Base-by-base conservation (phyloP, 768 basidiomycete species). In the Boletus reticulatus region DNA sequence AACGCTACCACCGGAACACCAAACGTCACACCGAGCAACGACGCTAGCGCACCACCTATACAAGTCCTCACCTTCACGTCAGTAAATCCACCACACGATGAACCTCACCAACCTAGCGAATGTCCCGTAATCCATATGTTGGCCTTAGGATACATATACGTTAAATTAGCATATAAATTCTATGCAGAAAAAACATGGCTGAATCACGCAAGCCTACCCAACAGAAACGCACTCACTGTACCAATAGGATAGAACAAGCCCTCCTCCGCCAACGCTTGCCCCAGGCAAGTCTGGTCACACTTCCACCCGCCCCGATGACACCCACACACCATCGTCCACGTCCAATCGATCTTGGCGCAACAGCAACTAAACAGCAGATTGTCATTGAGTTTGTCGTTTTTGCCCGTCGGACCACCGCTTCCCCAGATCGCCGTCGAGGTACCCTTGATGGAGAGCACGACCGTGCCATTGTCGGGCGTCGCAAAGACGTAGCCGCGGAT, bases 131-230 rank as follows among this genome's bases (percentile, higher is more conserved):
- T 73, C 95, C 95, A 98, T 52, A 98, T 91, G 57, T 87, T 87
- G 42, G 94, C 81, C 57, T 89, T 75, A 10, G 95, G 95, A 69
- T 96, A 98, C 82, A 96, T 84, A 67, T 88, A 91, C 7, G 92
- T 87, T 53, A 98, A 66, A 75, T 98, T 97, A 78, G 94, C 94
- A 75, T 94, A 98, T 51, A 98, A 72, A 73, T 95, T 89, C 93
- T 95, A 70, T 52, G 17, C n/a, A 34, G 34, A 50, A 43, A 45
- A 46, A 52, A 31, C 16, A 36, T 12, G 13, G 16, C 32, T 42
- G 31, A 50, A 42, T 42, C 48, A 17, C 49, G 29, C 32, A 3
- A 8, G 20, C 16, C 44, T 43, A 27, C 54, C 11, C 34, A 24
- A 32, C 38, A 13, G 16, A 49, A 46, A 53, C 50, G 14, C 6